Conservation (phyloP, 2,329 filamentous ascomycete species). For the Sporothrix pseudoabietina region DNA sequence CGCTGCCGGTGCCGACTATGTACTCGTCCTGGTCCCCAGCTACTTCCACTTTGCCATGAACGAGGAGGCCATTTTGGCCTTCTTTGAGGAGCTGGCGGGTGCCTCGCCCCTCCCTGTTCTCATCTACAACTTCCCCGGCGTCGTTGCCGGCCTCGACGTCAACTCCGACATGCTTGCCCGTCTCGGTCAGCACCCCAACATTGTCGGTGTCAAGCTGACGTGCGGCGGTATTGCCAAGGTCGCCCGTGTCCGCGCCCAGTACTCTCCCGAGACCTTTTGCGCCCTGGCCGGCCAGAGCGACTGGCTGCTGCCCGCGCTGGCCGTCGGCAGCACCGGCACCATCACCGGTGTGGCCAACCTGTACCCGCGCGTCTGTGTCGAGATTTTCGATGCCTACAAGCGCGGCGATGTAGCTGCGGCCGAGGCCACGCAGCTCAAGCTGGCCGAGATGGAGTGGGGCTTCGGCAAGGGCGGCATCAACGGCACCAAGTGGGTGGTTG, state of each 20-base stretch:
- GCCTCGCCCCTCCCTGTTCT: slow-evolving; percentile 64
- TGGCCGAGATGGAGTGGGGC: slow-evolving; percentile 57
- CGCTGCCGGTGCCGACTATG: slow-evolving; percentile 66
- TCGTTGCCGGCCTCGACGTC: slow-evolving; percentile 67
- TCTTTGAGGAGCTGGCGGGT: slow-evolving; percentile 65
- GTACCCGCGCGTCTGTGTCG: slow-evolving; percentile 55
- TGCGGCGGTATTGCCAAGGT: slow-evolving; percentile 73
- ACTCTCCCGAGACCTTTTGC: slow-evolving; percentile 60
- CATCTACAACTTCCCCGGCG: slow-evolving; percentile 73
- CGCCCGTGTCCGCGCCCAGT: slow-evolving; percentile 53
- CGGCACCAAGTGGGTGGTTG: slow-evolving; percentile 62
- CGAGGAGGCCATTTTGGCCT: slow-evolving; percentile 60
- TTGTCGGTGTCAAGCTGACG: slow-evolving; percentile 71
- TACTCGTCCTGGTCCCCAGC: slow-evolving; percentile 68
- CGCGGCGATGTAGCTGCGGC: slow-evolving; percentile 53
- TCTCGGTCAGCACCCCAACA: slow-evolving; percentile 62
- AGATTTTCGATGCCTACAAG: slow-evolving; percentile 52
- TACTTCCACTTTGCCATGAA: slow-evolving; percentile 70
- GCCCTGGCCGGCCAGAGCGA: slow-evolving; percentile 71
- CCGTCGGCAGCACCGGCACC: slow-evolving; percentile 58
- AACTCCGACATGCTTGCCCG: slow-evolving; percentile 65
- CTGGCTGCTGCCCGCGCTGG: slow-evolving; percentile 63
- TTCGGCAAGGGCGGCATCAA: slow-evolving; percentile 63
- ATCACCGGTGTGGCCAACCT: slow-evolving; percentile 64
- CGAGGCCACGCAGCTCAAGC: slow-evolving; percentile 52